Evolutionary conservation across 495 filamentous ascomycete genomes (phyloP).

Genomic region (Xanthoparmelia taractica): DNA sequence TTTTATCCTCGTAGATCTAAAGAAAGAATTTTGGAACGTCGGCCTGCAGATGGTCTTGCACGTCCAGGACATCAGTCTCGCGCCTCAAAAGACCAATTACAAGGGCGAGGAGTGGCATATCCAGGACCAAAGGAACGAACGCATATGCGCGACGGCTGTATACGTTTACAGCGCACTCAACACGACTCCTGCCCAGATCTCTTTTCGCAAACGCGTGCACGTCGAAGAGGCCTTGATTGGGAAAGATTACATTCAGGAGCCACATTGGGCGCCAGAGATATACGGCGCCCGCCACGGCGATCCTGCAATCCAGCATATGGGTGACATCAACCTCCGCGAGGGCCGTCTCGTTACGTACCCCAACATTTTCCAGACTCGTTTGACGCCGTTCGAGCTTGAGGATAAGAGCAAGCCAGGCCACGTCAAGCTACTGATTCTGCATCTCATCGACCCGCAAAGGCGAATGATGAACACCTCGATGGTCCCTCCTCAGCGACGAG

Average conservation of each 20-base stretch:
- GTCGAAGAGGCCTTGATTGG: constrained; percentile 26
- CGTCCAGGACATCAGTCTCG: constrained; percentile 33
- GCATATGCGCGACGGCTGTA: constrained; percentile 34
- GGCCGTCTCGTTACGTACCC: constrained; percentile 33
- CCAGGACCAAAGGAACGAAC: constrained; percentile 38
- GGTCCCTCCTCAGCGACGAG: not conserved
- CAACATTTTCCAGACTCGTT: constrained; percentile 42
- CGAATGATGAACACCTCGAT: not conserved
- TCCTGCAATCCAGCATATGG: constrained; percentile 31
- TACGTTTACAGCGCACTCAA: constrained; percentile 11
- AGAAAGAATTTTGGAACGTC: constrained; percentile 34
- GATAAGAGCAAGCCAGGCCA: constrained; percentile 45
- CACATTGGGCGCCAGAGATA: constrained; percentile 31
- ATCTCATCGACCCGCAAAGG: constrained; percentile 43
- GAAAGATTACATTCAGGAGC: constrained; percentile 27
- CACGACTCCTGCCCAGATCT: constrained; percentile 10
- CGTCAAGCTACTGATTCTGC: constrained; percentile 41
- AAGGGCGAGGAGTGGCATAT: constrained; percentile 35
- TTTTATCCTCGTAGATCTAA: constrained; percentile 28
- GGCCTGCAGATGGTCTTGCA: constrained; percentile 38
- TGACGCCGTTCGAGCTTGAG: constrained; percentile 37
- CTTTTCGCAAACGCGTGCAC: constrained; percentile 26
- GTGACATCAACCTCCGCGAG: constrained; percentile 23
- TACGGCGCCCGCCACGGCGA: constrained; percentile 32
- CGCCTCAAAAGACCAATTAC: constrained; percentile 23